These are phyloP conservation scores for Saturnispora sekii DNA, from an alignment of 805 yeast genomes.

Conservation along the genomic window DNA sequence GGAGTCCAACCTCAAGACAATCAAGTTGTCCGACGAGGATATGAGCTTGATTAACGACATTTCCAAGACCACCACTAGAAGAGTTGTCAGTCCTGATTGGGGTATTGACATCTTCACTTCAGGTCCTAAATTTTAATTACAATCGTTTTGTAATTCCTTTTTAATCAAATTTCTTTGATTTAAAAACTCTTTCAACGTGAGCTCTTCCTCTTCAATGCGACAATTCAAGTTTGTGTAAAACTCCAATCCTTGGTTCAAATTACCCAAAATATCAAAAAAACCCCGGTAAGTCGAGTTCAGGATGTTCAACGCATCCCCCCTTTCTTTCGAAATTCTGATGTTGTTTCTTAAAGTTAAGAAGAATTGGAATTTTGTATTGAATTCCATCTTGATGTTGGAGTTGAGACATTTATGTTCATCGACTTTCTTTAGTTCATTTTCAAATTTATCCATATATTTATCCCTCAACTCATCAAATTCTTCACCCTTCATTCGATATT, in stretches of 20 bases:
- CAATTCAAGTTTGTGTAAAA: constrained; percentile 58
- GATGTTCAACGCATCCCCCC: constrained; percentile 42
- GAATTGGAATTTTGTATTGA: constrained; percentile 23
- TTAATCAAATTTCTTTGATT: neutral
- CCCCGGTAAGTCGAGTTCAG: constrained; percentile 42
- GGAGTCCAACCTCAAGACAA: constrained; percentile 27
- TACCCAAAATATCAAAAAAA: constrained; percentile 46
- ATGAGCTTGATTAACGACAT: constrained; percentile 21
- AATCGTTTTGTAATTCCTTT: neutral
- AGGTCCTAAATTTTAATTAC: constrained; percentile 3
- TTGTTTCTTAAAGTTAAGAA: constrained; percentile 29
- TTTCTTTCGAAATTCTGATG: constrained; percentile 22
- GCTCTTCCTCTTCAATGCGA: constrained; percentile 2
- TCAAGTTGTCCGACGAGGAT: constrained; percentile 30
- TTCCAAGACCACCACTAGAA: constrained; percentile 4
- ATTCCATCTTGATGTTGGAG: constrained; percentile 18
- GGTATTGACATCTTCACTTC: constrained; percentile 10
- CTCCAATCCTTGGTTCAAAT: constrained; percentile 56
- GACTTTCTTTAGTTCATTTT: constrained; percentile 39
- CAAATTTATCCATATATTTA: constrained; percentile 38
- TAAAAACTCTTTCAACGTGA: neutral
- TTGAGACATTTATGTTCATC: constrained; percentile 33
- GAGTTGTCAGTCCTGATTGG: constrained; percentile 14
- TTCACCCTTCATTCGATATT: constrained; percentile 16
- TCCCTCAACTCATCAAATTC: constrained; percentile 32